These are phyloP conservation scores for Dioscorea dumetorum DNA, from an alignment of 106 monocot genomes.

Conservation along the genomic window DNA sequence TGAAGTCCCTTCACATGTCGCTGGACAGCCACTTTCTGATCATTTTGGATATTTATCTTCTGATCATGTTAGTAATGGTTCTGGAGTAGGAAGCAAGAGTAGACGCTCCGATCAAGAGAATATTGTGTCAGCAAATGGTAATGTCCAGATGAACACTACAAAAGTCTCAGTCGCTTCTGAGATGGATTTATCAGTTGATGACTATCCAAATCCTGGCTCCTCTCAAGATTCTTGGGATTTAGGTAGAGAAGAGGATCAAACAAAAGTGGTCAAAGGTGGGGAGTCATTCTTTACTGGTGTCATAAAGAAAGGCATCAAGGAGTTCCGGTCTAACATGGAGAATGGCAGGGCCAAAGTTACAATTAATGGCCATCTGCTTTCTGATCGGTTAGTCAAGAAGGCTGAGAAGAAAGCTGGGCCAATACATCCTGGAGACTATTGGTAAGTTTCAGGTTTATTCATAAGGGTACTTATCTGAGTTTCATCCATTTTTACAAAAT, in stretches of 20 bases:
- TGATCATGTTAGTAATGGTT: conserved; percentile 35
- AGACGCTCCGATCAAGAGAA: conserved; percentile 75
- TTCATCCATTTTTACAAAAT: not conserved
- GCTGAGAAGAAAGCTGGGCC: conserved; percentile 88
- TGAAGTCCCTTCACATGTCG: conserved; percentile 28
- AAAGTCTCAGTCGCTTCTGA: conserved; percentile 62
- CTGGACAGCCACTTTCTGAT: conserved; percentile 62
- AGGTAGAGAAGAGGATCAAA: conserved; percentile 36
- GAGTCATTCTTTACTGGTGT: conserved; percentile 78
- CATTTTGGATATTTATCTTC: conserved; percentile 50
- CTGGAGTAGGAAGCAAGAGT: conserved; percentile 71
- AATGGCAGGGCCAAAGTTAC: conserved; percentile 56
- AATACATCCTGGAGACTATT: conserved; percentile 84
- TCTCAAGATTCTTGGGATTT: conserved; percentile 55
- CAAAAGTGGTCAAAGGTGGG: conserved; percentile 41
- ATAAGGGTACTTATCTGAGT: not conserved
- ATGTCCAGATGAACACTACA: conserved; percentile 57
- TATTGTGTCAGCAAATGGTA: conserved; percentile 31
- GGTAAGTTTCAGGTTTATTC: conserved; percentile 34
- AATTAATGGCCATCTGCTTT: conserved; percentile 65
- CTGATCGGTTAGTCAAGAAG: conserved; percentile 85
- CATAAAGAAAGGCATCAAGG: conserved; percentile 82
- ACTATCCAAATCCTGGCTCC: conserved; percentile 40
- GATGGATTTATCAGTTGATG: conserved; percentile 48
- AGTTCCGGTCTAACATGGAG: conserved; percentile 25